Percentiles rank a stretch among this genome's conserved stretches.
phyloP scores from a whole-genome alignment of 106 monocot species.

The Dioscorea dumetorum region DNA sequence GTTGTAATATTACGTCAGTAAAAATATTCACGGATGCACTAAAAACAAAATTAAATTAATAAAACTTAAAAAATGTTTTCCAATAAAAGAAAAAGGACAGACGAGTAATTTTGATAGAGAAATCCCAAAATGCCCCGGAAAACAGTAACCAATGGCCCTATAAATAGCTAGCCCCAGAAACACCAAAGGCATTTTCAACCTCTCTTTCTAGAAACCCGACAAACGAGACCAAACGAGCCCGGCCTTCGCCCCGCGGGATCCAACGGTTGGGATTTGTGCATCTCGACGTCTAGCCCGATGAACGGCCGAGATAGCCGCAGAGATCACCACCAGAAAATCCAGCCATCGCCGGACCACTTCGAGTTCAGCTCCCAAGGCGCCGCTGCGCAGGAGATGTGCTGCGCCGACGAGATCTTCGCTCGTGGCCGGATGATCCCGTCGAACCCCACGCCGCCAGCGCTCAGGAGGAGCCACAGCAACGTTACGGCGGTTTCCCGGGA shows the following conservation, averaged over 20 bases:
- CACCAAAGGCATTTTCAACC: too few species aligned
- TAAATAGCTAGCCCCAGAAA: too few species aligned
- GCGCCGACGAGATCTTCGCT: constrained; percentile 15
- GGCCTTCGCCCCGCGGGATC: background rate
- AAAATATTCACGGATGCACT: too few species aligned
- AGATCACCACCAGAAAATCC: background rate
- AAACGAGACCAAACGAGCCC: too few species aligned
- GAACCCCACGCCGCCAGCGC: background rate
- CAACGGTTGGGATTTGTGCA: background rate
- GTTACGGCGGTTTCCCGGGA: background rate
- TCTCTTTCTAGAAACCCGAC: too few species aligned
- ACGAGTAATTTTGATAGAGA: too few species aligned
- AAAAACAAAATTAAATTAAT: too few species aligned
- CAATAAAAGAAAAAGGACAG: too few species aligned
- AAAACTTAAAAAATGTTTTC: too few species aligned
- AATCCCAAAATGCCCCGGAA: too few species aligned
- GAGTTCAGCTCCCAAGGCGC: background rate
- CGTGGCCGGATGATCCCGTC: constrained; percentile 4
- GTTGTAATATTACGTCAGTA: too few species aligned
- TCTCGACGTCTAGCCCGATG: background rate
- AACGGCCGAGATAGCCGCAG: background rate
- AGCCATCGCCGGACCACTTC: background rate
- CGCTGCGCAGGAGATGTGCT: constrained; percentile 4
- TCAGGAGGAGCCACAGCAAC: background rate
- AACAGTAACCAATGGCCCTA: too few species aligned